Evolutionary conservation across 2,329 filamentous ascomycete genomes (phyloP).

Genomic region (Aspergillaceae sp.): DNA sequence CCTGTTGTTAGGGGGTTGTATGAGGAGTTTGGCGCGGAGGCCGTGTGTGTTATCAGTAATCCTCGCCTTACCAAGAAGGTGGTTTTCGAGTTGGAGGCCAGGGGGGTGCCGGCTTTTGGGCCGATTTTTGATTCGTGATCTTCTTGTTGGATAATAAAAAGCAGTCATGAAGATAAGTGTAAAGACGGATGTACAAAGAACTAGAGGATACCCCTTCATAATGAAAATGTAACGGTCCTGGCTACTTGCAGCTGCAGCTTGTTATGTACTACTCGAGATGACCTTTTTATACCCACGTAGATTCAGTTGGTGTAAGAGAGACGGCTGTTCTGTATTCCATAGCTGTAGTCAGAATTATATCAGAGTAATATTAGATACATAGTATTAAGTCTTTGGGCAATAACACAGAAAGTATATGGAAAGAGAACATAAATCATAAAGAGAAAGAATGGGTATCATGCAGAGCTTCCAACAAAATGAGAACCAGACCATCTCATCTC

Average conservation of each 20-base stretch:
- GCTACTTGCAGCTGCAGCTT: too few relatives aligned
- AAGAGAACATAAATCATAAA: not conserved
- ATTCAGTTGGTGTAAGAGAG: too few relatives aligned
- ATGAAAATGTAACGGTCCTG: too few relatives aligned
- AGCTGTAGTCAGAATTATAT: too few relatives aligned
- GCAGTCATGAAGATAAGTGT: too few relatives aligned
- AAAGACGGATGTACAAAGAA: too few relatives aligned
- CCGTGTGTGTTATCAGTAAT: slow-evolving; percentile 66
- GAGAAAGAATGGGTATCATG: slow-evolving; percentile 14
- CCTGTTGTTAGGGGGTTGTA: slow-evolving; percentile 46
- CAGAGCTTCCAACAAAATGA: not conserved
- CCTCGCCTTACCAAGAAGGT: slow-evolving; percentile 58
- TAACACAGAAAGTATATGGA: slow-evolving; percentile 1
- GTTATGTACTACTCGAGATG: too few relatives aligned
- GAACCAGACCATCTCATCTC: not conserved
- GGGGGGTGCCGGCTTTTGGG: slow-evolving; percentile 60
- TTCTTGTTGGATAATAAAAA: not conserved
- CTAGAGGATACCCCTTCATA: too few relatives aligned
- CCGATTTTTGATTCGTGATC: slow-evolving; percentile 62
- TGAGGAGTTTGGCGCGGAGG: slow-evolving; percentile 47
- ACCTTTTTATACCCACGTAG: too few relatives aligned
- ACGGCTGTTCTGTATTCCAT: too few relatives aligned
- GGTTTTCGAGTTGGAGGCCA: slow-evolving; percentile 59
- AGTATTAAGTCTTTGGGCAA: not conserved
- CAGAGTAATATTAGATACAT: too few relatives aligned